Evolutionary conservation across 345 rosid species (phyloP).

Genomic region (Rhizophora mangle): DNA sequence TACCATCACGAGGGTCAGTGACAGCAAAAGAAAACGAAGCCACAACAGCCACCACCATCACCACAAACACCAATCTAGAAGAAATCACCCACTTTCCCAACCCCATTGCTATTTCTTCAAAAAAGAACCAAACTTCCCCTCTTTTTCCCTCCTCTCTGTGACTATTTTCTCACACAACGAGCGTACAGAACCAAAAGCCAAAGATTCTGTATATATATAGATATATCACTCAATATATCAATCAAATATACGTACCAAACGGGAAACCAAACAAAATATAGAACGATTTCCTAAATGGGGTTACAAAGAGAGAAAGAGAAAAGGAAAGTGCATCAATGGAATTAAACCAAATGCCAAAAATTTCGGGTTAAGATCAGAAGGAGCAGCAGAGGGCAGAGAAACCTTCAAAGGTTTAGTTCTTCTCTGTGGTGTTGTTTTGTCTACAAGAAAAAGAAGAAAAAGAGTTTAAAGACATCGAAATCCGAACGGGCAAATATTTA

Average conservation of each 20-base stretch:
- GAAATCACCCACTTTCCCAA: constrained; percentile 29
- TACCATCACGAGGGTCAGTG: constrained; percentile 72
- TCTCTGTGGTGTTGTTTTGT: no score
- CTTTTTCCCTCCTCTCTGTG: not conserved
- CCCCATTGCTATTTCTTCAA: constrained; percentile 32
- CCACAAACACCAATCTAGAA: constrained; percentile 27
- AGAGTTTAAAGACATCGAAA: no score
- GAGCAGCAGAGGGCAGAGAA: no score
- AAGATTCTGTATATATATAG: not conserved
- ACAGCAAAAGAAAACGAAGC: constrained; percentile 41
- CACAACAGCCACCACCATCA: constrained; percentile 27
- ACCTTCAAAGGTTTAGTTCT: no score
- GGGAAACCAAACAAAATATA: not conserved
- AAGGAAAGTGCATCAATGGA: not conserved
- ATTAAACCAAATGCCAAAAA: not conserved
- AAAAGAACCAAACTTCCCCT: not conserved
- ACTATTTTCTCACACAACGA: constrained; percentile 5
- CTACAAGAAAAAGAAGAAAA: no score
- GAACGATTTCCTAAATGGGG: not conserved
- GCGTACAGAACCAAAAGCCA: not conserved
- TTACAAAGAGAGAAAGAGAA: not conserved
- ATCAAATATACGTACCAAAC: not conserved
- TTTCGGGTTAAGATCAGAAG: no score
- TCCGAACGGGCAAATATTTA: no score
- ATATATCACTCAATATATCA: not conserved